Evolutionary conservation across 2,329 filamentous ascomycete genomes (phyloP).

Genomic region (Penicillium sp.): DNA sequence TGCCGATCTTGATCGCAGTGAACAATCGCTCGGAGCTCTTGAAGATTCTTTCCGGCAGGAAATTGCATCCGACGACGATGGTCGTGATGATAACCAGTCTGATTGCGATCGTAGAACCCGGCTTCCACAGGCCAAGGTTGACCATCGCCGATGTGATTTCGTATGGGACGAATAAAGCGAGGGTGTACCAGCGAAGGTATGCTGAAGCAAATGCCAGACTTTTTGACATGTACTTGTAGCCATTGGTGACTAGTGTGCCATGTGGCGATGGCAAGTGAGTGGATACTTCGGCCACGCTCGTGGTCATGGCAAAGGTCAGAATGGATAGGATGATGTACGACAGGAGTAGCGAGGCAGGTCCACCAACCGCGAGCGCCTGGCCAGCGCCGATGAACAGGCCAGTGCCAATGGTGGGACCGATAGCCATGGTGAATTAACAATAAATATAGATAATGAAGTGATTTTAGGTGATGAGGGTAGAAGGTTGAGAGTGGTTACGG

Average conservation of each 20-base stretch:
- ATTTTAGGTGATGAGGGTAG: background rate
- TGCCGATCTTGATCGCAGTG: constrained; percentile 43
- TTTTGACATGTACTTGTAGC: constrained; percentile 33
- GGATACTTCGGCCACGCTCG: constrained; percentile 34
- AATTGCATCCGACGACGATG: constrained; percentile 47
- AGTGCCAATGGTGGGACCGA: constrained; percentile 50
- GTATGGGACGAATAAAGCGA: constrained; percentile 42
- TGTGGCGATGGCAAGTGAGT: constrained; percentile 31
- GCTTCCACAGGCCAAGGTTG: constrained; percentile 53
- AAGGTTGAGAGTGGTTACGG: background rate
- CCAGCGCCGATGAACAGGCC: constrained; percentile 50
- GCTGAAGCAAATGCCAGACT: constrained; percentile 34
- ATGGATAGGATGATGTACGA: constrained; percentile 44
- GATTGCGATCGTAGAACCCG: constrained; percentile 30
- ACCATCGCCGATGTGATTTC: constrained; percentile 60
- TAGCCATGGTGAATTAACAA: constrained; percentile 38
- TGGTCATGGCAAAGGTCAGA: constrained; percentile 43
- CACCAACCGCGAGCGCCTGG: constrained; percentile 45
- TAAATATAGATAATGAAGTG: constrained; percentile 15
- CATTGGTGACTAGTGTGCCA: constrained; percentile 35
- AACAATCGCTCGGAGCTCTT: constrained; percentile 45
- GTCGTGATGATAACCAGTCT: constrained; percentile 48
- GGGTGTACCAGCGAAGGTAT: constrained; percentile 41
- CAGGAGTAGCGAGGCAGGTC: constrained; percentile 45
- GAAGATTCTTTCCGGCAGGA: constrained; percentile 42